Evolutionary conservation across 768 basidiomycete genomes (phyloP).

Genomic region (Kwoniella pini): DNA sequence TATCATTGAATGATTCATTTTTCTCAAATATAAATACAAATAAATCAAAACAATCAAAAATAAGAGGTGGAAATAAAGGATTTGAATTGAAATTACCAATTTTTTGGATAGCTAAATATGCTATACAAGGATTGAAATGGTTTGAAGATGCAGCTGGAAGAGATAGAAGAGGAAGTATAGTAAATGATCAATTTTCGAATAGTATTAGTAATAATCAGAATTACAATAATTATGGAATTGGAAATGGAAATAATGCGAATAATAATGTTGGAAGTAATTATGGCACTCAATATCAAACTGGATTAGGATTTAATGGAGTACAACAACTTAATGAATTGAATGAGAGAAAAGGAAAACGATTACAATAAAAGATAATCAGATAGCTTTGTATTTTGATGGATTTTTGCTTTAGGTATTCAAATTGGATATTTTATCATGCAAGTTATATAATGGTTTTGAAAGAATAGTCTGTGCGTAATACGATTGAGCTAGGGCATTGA

Average conservation of each 20-base stretch:
- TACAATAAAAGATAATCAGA: background rate
- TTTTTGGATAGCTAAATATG: constrained; percentile 42
- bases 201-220: no score
- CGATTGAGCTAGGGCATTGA: no score
- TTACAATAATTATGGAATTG: background rate
- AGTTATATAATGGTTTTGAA: no score
- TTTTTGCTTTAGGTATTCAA: no score
- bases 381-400: no score
- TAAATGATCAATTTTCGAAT: background rate
- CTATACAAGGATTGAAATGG: constrained; percentile 38
- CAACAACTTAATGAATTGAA: background rate
- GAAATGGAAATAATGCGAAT: background rate
- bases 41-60: background rate
- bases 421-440: no score
- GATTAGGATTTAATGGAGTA: background rate
- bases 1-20: constrained; percentile 29
- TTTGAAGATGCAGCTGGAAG: constrained; percentile 35
- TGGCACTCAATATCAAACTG: background rate
- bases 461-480: no score
- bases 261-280: background rate
- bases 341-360: constrained; percentile 2
- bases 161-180: constrained; percentile 15
- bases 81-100: constrained; percentile 30
- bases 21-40: constrained; percentile 13
- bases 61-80: no score